Base-by-base conservation (phyloP, 495 filamentous ascomycete species). In the Daldinia loculata region DNA sequence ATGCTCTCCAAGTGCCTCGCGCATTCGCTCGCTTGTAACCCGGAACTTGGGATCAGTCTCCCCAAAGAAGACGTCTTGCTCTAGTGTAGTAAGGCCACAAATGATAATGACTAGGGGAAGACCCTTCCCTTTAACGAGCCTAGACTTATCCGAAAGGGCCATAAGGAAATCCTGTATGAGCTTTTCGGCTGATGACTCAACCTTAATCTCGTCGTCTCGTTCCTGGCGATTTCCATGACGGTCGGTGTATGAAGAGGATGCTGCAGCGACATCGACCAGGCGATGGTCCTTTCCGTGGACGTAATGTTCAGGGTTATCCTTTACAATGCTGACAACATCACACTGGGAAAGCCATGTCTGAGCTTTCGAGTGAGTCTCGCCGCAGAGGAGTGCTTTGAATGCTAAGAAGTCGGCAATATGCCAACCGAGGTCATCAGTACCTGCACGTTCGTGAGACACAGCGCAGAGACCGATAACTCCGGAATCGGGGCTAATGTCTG, bases 51-150 rank as follows among this genome's bases (percentile, higher is more conserved):
- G 4, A 4, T 69, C 19, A 0, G 52, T 56, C 9, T 74, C 39
- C 1, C 71, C 69, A 17, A 80, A 75, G 57, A 76, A 79, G 39
- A 83, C 72, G 17, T 80, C 77, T n/a, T 78, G 77, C 57, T 83
- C 78, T 0, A 76, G 51, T 9, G 78, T 78, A 3, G 77, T 74
- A 0, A 74, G 75, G 5, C 75, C 74, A 50, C 79, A 82, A 34
- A 79, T 36, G 43, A 82, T 69, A 55, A 83, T 38, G 29, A 81
- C 36, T 7, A 83, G 55, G 2, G 73, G 64, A 0, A 66, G 66
- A 1, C 57, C 53, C 1, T 43, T 43, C 14, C 59, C 8, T 15
- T 65, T 55, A 15, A 70, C 76, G 8, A 61, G 12, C 14, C 59
- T 38, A n/a, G 74, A 70, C 36, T 74, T 72, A 2, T 68, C 29